A percentile compares a stretch with the other conserved stretches of the same genome.
Conservation (phyloP, 768 basidiomycete genomes). For the Lentinula sp. region DNA sequence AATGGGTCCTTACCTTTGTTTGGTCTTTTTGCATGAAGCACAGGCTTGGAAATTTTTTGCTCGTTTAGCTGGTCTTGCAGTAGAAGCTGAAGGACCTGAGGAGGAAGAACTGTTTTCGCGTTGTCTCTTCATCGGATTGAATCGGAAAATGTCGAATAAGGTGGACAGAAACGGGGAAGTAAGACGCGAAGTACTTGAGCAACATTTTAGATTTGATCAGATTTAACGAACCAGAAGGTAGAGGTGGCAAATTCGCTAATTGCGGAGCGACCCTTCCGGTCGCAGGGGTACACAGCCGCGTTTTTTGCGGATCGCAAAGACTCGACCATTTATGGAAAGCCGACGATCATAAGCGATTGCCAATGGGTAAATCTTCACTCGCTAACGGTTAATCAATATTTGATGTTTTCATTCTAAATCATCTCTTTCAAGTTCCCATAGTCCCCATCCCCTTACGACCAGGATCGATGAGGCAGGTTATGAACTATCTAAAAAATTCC, state of each 20-base stretch:
- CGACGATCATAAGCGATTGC: not conserved
- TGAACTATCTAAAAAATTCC: too few species aligned
- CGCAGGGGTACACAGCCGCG: not conserved
- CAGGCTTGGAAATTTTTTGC: conserved; percentile 34
- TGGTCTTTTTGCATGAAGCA: conserved; percentile 34
- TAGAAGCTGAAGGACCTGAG: not conserved
- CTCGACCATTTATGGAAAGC: not conserved
- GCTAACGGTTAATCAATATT: not conserved
- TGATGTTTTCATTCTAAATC: not conserved
- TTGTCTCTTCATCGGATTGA: not conserved
- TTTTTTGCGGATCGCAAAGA: not conserved
- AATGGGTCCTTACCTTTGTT: conserved; percentile 12
- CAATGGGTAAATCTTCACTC: not conserved
- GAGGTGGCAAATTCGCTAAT: not conserved
- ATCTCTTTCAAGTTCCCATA: too few species aligned
- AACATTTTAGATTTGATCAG: not conserved
- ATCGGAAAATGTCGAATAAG: not conserved
- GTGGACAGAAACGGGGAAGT: not conserved
- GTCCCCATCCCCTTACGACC: not conserved
- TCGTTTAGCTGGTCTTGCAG: conserved; percentile 15
- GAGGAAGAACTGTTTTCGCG: not conserved
- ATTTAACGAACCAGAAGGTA: not conserved
- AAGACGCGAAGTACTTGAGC: not conserved
- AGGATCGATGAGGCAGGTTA: too few species aligned
- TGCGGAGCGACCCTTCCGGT: not conserved